Conservation (phyloP, 2,329 filamentous ascomycete genomes). For the Aspergillus ustus region DNA sequence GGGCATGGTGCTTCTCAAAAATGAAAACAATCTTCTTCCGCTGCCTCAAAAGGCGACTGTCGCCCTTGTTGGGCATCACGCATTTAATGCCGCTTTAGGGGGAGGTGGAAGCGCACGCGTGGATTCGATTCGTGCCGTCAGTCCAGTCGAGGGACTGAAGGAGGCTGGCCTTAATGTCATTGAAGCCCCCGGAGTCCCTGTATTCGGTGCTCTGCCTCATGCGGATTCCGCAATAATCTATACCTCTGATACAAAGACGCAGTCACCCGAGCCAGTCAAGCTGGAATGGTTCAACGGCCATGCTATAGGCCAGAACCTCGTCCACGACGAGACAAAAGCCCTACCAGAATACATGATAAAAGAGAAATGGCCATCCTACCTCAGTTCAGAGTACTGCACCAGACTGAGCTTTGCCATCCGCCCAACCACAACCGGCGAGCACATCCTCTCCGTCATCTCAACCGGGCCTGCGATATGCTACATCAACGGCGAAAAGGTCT, state of each 20-base stretch:
- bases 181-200: not conserved
- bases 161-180: not conserved
- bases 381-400: slow-evolving; percentile 7
- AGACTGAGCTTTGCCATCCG: not conserved
- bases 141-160: not conserved
- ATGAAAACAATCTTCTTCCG: not conserved
- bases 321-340: slow-evolving; percentile 3
- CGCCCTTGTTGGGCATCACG: slow-evolving; percentile 1
- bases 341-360: slow-evolving; percentile 13
- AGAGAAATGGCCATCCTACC: slow-evolving; percentile 9
- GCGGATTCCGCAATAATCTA: not conserved
- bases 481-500: slow-evolving; percentile 9
- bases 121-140: not conserved
- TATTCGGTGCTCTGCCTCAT: slow-evolving; percentile 1
- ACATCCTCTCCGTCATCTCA: slow-evolving; percentile 13
- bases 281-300: slow-evolving; percentile 12
- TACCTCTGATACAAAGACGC: not conserved
- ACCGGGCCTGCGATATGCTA: slow-evolving; percentile 8
- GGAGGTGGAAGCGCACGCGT: slow-evolving; percentile 5
- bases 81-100: not conserved
- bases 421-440: not conserved
- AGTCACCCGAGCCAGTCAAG: not conserved
- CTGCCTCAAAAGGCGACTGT: not conserved
- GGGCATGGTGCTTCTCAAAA: slow-evolving; percentile 4
- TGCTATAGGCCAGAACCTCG: not conserved